A percentile compares a stretch with the other conserved stretches of the same genome.
Conservation (phyloP, 2,329 filamentous ascomycete species). For the Knufia fluminis region DNA sequence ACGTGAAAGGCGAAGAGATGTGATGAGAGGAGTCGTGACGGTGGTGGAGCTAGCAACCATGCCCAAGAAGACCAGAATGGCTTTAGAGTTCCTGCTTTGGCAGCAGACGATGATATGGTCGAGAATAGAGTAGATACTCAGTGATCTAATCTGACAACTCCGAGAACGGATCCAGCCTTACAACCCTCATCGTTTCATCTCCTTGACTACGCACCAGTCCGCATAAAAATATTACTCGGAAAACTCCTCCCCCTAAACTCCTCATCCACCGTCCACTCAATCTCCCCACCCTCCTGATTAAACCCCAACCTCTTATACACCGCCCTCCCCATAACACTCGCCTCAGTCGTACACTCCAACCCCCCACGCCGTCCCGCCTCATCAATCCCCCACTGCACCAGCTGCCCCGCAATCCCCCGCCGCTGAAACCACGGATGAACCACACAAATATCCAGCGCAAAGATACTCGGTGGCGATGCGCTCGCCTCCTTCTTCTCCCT, state of each 20-base stretch:
- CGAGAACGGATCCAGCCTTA: too few relatives aligned
- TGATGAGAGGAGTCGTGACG: too few relatives aligned
- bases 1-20: too few relatives aligned
- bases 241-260: constrained; percentile 29
- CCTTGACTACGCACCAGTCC: constrained; percentile 25
- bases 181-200: too few relatives aligned
- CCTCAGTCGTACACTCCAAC: constrained; percentile 39
- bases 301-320: constrained; percentile 43
- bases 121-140: too few relatives aligned
- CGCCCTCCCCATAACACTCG: constrained; percentile 40
- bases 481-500: constrained; percentile 36
- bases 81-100: too few relatives aligned
- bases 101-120: too few relatives aligned
- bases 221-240: constrained; percentile 43
- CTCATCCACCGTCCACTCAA: constrained; percentile 37
- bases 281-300: constrained; percentile 32
- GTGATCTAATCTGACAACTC: too few relatives aligned
- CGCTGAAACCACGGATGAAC: constrained; percentile 48
- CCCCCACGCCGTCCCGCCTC: constrained; percentile 26
- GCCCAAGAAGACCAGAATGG: too few relatives aligned
- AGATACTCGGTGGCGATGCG: constrained; percentile 28
- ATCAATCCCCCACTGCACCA: constrained; percentile 43
- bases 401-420: constrained; percentile 34
- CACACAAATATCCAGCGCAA: constrained; percentile 44
- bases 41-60: too few relatives aligned